Conservation (phyloP, 176 grass and related monocot species). For the barley (Hordeum vulgare) region DNA sequence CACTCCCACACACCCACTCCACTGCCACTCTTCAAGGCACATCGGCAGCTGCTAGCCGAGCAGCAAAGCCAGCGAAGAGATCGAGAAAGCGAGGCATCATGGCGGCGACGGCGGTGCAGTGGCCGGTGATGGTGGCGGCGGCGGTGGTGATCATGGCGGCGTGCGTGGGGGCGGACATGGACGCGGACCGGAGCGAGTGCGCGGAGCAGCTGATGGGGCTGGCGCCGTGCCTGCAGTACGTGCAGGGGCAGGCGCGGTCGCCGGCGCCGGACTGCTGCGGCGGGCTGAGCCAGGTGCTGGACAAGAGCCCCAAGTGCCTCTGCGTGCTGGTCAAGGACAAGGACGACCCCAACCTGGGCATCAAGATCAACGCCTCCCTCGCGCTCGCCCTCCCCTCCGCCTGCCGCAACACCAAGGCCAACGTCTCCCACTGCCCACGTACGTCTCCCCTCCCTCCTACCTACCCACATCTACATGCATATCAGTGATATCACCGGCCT, state of each 20-base stretch:
- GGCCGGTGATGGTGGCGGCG: neutral
- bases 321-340: slow-evolving; percentile 86
- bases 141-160: accelerated
- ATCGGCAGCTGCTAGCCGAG: neutral
- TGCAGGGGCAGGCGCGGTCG: slow-evolving; percentile 48
- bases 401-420: slow-evolving; percentile 62
- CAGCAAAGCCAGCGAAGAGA: neutral
- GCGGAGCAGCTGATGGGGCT: slow-evolving; percentile 61
- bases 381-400: slow-evolving; percentile 63
- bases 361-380: slow-evolving; percentile 86
- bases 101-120: neutral
- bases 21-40: neutral
- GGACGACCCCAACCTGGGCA: slow-evolving; percentile 74
- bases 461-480: neutral
- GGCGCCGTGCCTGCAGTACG: slow-evolving; percentile 84
- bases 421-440: slow-evolving; percentile 83
- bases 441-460: neutral
- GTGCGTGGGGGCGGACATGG: slow-evolving; percentile 30
- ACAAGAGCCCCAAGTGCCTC: slow-evolving; percentile 82
- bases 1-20: neutral
- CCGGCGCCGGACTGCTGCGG: slow-evolving; percentile 90
- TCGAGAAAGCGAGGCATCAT: neutral
- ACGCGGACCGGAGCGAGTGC: slow-evolving; percentile 66
- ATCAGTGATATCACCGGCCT: neutral
- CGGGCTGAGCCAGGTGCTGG: slow-evolving; percentile 68